These are phyloP conservation scores for Penicillium sp. DNA, from an alignment of 2,329 filamentous ascomycete genomes.

Conservation along the genomic window DNA sequence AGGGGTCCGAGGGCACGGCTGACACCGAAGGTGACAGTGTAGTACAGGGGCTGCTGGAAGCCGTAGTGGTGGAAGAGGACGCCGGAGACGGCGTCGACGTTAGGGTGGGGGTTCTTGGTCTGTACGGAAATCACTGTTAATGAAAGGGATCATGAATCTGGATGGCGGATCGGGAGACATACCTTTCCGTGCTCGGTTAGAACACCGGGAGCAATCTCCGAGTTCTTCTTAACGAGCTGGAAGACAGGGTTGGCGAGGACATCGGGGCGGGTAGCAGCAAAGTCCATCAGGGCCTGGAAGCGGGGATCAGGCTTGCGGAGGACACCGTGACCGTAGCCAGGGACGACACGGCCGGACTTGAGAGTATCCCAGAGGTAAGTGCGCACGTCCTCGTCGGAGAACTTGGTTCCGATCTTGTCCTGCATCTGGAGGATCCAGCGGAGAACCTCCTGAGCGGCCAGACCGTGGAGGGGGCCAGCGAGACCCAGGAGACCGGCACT, in stretches of 20 bases:
- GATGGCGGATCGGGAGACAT: conserved; percentile 22
- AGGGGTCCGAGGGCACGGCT: conserved; percentile 80
- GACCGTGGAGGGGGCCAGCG: conserved; percentile 88
- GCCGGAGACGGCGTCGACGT: conserved; percentile 91
- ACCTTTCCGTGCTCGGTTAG: conserved; percentile 92
- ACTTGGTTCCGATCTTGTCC: conserved; percentile 77
- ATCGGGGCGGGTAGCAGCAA: conserved; percentile 81
- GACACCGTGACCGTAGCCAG: conserved; percentile 94
- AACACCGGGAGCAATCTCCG: conserved; percentile 86
- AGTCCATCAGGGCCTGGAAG: conserved; percentile 96
- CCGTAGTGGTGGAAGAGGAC: conserved; percentile 98
- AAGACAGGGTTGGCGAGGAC: conserved; percentile 90
- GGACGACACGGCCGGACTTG: conserved; percentile 91
- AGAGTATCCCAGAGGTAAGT: conserved; percentile 92
- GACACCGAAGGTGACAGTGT: conserved; percentile 74
- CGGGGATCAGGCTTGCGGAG: conserved; percentile 96
- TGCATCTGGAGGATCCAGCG: conserved; percentile 98
- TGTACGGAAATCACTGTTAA: conserved; percentile 32
- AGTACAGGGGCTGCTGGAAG: conserved; percentile 96
- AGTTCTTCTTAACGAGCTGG: conserved; percentile 92
- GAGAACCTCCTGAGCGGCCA: conserved; percentile 95
- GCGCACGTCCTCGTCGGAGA: conserved; percentile 80
- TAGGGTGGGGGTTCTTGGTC: conserved; percentile 97
- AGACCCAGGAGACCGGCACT: conserved; percentile 94
- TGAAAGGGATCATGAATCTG: not conserved